Evolutionary conservation across 305 asterid species (phyloP).

Genomic region (Ilex paraguariensis): DNA sequence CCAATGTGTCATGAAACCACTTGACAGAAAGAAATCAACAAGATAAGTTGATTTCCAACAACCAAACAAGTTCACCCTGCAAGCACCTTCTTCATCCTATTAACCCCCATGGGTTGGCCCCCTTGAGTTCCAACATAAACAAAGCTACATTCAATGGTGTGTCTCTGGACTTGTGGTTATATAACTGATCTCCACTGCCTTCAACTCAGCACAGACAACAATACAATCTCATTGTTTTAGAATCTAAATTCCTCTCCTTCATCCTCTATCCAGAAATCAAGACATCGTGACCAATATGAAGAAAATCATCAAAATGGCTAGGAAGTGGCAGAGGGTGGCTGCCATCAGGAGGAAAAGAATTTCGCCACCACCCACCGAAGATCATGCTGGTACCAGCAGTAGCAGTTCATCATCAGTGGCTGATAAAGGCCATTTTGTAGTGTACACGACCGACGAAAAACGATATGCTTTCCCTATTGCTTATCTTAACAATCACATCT

Average conservation of each 20-base stretch:
- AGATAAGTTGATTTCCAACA: too few relatives aligned
- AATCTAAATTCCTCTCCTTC: not conserved
- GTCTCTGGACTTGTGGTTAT: too few relatives aligned
- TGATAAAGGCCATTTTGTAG: constrained; percentile 32
- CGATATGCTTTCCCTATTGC: constrained; percentile 24
- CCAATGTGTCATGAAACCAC: too few relatives aligned
- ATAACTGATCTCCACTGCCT: too few relatives aligned
- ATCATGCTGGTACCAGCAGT: not conserved
- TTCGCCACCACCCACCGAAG: not conserved
- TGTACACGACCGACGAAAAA: constrained; percentile 24
- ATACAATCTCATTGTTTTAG: not conserved
- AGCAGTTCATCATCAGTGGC: constrained; percentile 5
- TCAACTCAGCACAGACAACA: not conserved
- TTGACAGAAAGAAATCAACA: too few relatives aligned
- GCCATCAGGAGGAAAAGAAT: not conserved
- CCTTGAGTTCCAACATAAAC: too few relatives aligned
- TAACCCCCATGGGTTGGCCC: not conserved
- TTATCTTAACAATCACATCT: constrained; percentile 20
- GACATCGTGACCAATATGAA: constrained; percentile 21
- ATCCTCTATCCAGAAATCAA: not conserved
- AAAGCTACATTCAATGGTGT: too few relatives aligned
- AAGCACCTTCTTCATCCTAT: too few relatives aligned
- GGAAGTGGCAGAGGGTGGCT: constrained; percentile 22
- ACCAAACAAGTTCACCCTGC: too few relatives aligned
- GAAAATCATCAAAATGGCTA: constrained; percentile 28